Evolutionary conservation across 345 rosid genomes (phyloP), one percentile per base, ranked within the genome.

Genomic region (Melastoma malabathricum): DNA sequence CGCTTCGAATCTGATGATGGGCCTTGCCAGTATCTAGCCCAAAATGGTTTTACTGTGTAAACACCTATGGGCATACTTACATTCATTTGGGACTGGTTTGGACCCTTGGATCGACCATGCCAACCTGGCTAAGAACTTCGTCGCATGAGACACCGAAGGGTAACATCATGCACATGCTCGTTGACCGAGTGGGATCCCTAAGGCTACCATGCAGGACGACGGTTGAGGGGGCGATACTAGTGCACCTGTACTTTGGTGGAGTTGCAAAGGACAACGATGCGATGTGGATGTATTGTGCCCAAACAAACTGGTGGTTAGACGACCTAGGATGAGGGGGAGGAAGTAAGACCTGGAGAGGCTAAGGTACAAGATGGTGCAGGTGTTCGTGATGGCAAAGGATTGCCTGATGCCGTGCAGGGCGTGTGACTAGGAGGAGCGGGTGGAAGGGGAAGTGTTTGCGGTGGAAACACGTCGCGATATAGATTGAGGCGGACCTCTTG

Each of bases 221-320:
- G 16, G 15, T 78, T 4, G 70, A 45, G 0, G 84, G 84, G 20
- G n/a, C 59, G 60, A 63, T 61, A 1, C 14, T 78, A 66, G 64
- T 75, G 50, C 84, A 75, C 49, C 80, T 78, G 0, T 78, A 46
- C 51, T 78, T 78, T 39, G 76, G 76, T 1, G 78, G 80, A 2
- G 56, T 66, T 1, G 6, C 6, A 10, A 64, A 64, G n/a, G 75
- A 64, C 39, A 75, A 78, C 15, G 47, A n/a, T n/a, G n/a, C 34
- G 0, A 69, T 67, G 68, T 74, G 75, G 83, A 13, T 72, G 56
- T 69, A 54, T 25, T 78, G 80, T 66, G 69, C 43, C 68, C 66
- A 13, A 41, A n/a, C 17, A 5, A 59, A 74, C 19, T 34, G 44
- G 2, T 69, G 83, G 20, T 18, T 67, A 62, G 29, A 64, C 47